Conservation (phyloP, 2,329 filamentous ascomycete genomes). For the Fusarium piperis region DNA sequence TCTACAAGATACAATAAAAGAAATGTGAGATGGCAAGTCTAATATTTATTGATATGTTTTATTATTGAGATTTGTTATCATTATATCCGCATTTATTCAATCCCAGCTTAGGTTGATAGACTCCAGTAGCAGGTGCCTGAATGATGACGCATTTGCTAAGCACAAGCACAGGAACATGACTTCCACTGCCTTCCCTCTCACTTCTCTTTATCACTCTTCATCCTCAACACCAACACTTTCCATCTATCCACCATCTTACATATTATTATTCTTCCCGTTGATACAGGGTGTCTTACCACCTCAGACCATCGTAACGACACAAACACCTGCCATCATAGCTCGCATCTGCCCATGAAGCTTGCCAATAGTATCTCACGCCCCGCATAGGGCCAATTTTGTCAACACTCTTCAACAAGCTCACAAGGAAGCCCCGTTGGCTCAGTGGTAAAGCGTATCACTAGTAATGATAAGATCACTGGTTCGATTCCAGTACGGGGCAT, state of each 20-base stretch:
- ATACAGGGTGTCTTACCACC: background rate
- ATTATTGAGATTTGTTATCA: background rate
- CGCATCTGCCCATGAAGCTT: background rate
- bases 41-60: too few relatives aligned
- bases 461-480: slow-evolving; percentile 50
- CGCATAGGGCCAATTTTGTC: background rate
- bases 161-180: background rate
- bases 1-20: background rate
- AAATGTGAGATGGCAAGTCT: background rate
- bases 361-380: background rate
- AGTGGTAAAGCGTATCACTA: slow-evolving; percentile 51
- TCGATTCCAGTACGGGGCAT: slow-evolving; percentile 48
- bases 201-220: background rate
- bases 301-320: background rate
- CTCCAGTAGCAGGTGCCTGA: background rate
- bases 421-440: slow-evolving; percentile 44
- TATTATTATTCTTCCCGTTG: background rate
- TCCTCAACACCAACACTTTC: background rate
- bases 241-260: background rate
- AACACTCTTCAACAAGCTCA: background rate
- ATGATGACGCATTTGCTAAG: background rate
- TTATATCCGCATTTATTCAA: background rate
- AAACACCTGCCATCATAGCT: background rate
- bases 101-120: background rate
- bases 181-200: background rate